Percentiles rank a stretch among this genome's conserved stretches.
phyloP scores from a whole-genome alignment of 2,329 filamentous ascomycete genomes.

The Sclerotinia borealis region DNA sequence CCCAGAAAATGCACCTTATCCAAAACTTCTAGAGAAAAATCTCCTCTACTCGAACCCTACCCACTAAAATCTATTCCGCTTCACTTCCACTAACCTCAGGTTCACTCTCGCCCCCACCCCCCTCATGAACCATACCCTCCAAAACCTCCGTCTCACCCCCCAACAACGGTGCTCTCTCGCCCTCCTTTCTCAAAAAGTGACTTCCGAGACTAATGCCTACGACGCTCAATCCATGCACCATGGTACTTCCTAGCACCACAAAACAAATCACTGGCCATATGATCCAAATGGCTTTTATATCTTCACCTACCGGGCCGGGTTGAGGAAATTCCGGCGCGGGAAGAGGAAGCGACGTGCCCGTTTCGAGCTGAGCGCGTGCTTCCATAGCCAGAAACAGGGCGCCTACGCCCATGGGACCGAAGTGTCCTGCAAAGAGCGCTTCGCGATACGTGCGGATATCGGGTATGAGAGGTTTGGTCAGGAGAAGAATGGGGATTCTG shows the following conservation, averaged over 20 bases:
- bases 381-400: conserved; percentile 52
- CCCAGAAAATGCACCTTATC: too few species aligned
- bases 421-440: conserved; percentile 50
- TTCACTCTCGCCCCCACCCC: conserved; percentile 31
- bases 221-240: conserved; percentile 49
- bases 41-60: background rate
- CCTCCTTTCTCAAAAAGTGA: conserved; percentile 41
- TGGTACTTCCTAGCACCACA: conserved; percentile 46
- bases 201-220: conserved; percentile 43
- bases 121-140: conserved; percentile 43
- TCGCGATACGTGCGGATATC: conserved; percentile 45
- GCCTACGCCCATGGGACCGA: conserved; percentile 52
- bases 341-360: conserved; percentile 39
- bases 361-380: conserved; percentile 47
- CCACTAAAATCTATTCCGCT: conserved; percentile 1
- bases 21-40: background rate
- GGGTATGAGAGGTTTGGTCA: conserved; percentile 42
- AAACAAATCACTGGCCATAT: conserved; percentile 52
- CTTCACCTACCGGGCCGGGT: conserved; percentile 30
- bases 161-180: conserved; percentile 44
- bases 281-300: conserved; percentile 37
- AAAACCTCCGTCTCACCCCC: conserved; percentile 45
- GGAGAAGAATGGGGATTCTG: conserved; percentile 45
- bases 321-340: conserved; percentile 35
- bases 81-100: conserved; percentile 29